These are phyloP conservation scores for Macrocystidia cucumis DNA, from an alignment of 1,284 basidiomycete genomes.

Conservation along the genomic window DNA sequence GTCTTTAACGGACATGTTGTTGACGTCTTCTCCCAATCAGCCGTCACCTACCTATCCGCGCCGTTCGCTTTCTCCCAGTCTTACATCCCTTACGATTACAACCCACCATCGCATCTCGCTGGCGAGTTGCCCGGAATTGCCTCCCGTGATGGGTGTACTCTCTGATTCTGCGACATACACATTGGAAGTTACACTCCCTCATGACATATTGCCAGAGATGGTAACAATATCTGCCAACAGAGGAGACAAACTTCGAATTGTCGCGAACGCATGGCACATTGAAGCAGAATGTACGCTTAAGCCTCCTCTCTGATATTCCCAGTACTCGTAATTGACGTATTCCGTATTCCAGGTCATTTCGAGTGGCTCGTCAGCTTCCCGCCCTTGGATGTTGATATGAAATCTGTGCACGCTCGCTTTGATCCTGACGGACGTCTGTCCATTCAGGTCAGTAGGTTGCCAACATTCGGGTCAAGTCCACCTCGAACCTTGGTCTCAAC, in stretches of 20 bases:
- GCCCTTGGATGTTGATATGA: slow-evolving; percentile 38
- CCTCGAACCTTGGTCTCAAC: too few species aligned
- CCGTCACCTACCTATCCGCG: too few species aligned
- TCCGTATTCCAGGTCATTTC: slow-evolving; percentile 36
- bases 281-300: slow-evolving; percentile 39
- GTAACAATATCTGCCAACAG: slow-evolving; percentile 45
- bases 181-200: slow-evolving; percentile 32
- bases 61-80: too few species aligned
- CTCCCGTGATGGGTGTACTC: slow-evolving; percentile 30
- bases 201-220: slow-evolving; percentile 43
- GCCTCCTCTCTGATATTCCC: slow-evolving; percentile 1
- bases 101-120: too few species aligned
- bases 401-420: slow-evolving; percentile 36
- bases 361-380: slow-evolving; percentile 47
- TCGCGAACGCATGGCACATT: slow-evolving; percentile 53
- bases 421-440: slow-evolving; percentile 31
- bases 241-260: slow-evolving; percentile 40
- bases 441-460: slow-evolving; percentile 33
- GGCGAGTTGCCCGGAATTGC: too few species aligned
- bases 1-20: too few species aligned
- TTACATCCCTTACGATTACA: too few species aligned
- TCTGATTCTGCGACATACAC: slow-evolving; percentile 27
- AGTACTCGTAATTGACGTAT: slow-evolving; percentile 4
- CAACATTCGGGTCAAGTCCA: too few species aligned
- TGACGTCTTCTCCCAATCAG: too few species aligned